phyloP scores from a whole-genome alignment of 2,329 filamentous ascomycete genomes.

The Cryphonectria naterciae region DNA sequence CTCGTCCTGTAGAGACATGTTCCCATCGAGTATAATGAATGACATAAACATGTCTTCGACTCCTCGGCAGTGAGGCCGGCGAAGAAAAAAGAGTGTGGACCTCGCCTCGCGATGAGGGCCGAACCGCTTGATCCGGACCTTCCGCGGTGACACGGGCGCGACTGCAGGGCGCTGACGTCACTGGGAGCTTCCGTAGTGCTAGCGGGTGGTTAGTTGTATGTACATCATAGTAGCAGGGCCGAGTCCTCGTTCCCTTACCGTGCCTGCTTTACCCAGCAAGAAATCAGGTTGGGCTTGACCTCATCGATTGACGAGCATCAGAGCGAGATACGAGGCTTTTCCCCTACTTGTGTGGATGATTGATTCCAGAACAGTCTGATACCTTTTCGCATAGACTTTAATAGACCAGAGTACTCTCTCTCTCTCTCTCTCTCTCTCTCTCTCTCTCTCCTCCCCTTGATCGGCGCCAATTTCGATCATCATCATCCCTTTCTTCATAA shows the following conservation, averaged over 20 bases:
- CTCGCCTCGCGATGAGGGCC: constrained; percentile 10
- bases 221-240: no score
- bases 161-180: constrained; percentile 10
- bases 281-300: background rate
- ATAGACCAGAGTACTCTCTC: background rate
- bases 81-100: background rate
- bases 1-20: no score
- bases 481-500: background rate
- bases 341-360: background rate
- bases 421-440: background rate
- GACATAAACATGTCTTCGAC: background rate
- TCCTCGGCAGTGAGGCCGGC: background rate
- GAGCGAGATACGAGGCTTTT: background rate
- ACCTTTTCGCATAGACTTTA: background rate
- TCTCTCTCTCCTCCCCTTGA: background rate
- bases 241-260: background rate
- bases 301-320: constrained; percentile 5
- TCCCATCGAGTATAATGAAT: no score
- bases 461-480: background rate
- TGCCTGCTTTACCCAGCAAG: background rate
- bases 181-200: background rate
- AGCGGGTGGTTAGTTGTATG: background rate
- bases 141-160: background rate
- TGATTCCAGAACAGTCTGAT: background rate
- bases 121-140: constrained; percentile 5